Evolutionary conservation across 2,329 filamentous ascomycete species (phyloP).

Genomic region (Seiridium unicorne): DNA sequence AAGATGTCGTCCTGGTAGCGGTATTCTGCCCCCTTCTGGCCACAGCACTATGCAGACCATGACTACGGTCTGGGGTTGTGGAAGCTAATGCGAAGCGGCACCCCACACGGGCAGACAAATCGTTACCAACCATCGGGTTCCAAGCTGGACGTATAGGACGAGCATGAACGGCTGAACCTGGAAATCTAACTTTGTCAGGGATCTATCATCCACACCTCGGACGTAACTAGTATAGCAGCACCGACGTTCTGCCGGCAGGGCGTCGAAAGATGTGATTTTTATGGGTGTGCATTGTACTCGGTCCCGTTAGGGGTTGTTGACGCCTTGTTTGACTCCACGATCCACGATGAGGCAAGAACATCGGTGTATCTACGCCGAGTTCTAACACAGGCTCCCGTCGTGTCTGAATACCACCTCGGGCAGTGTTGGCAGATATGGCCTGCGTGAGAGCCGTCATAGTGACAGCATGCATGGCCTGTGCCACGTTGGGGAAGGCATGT

Average conservation of each 20-base stretch:
- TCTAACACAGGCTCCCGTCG: no score
- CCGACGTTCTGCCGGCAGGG: background rate
- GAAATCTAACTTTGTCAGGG: background rate
- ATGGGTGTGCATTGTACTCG: background rate
- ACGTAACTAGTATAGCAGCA: background rate
- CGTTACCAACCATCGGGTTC: background rate
- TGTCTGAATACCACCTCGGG: no score
- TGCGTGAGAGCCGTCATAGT: background rate
- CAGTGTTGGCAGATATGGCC: no score
- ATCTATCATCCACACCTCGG: background rate
- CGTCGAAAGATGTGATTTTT: background rate
- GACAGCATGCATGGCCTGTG: background rate
- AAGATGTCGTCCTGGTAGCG: no score
- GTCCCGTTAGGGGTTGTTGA: background rate
- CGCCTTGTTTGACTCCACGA: no score
- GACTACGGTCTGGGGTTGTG: background rate
- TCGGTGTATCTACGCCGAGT: no score
- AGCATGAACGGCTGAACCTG: background rate
- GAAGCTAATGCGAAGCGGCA: background rate
- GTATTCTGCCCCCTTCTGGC: no score
- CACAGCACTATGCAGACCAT: no score
- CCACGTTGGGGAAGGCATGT: background rate
- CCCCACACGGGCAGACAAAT: background rate
- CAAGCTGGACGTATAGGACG: background rate
- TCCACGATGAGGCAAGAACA: no score